Evolutionary conservation across 148 eudicot species (phyloP), one percentile per base, ranked within the genome.

Genomic region (Nyssa sinensis): DNA sequence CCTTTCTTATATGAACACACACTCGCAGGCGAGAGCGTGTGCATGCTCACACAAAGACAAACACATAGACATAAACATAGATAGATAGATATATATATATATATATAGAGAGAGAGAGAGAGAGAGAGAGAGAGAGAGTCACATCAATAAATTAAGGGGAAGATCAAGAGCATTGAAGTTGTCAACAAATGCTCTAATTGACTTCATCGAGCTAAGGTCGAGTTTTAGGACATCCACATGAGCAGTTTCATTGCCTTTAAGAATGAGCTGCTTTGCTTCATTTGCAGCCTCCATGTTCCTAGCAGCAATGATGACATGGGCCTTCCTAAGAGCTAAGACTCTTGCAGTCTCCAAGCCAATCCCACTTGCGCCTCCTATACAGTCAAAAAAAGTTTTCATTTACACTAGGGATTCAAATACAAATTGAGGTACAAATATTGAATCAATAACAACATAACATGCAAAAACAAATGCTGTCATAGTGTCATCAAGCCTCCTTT

Each of bases 71-170:
- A 49, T 14, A 49, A 9, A 13, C 55, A 13, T 7, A 13, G 12
- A 49, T 7, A 60, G 13, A 16, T 2, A 62, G 3, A 12, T 28
- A 62, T 27, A 62, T 30, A 62, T 30, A 27, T 13, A 27, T 28
- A 27, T 28, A 27, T 7, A 1, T 25, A 8, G 27, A 25, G 10
- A 47, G 27, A 41, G 14, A 47, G 30, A 12, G 21, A 53, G 32
- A 66, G 29, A 60, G 53, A 28, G 41, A 60, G 30, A 31, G 61
- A 30, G 9, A 71, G 55, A 57, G 28, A 33, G 27, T 68, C 85
- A 93, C 98, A 93, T 93, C 37, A 93, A 82, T 69, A 93, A 79
- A 82, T 93, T 90, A 41, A 90, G 89, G 44, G 98, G 96, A 55
- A 86, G 82, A 24, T 86, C 80, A 31, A 88, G 90, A 68, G 89